A percentile compares a stretch with the other conserved stretches of the same genome.
Evolutionary conservation across 768 basidiomycete genomes (phyloP).

Genomic region (Leccinum disarticulatum): DNA sequence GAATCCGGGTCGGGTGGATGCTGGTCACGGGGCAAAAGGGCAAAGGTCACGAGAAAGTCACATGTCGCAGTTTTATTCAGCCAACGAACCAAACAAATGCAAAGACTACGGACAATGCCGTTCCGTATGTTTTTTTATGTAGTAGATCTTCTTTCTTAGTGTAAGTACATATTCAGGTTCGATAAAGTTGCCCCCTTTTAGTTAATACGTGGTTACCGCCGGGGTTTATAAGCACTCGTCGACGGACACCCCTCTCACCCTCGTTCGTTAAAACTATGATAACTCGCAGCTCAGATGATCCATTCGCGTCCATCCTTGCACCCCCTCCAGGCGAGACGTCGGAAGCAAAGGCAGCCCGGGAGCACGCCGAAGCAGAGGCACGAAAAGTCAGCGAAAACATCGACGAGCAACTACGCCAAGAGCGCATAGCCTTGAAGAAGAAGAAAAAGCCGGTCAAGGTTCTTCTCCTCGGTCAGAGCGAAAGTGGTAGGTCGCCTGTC

Average conservation of each 20-base stretch:
- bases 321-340: slow-evolving; percentile 65
- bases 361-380: slow-evolving; percentile 62
- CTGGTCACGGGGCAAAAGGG: slow-evolving; percentile 44
- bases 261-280: slow-evolving; percentile 13
- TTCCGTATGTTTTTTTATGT: too few species aligned
- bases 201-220: neutral
- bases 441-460: slow-evolving; percentile 72
- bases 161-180: neutral
- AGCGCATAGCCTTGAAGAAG: slow-evolving; percentile 56
- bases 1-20: slow-evolving; percentile 17
- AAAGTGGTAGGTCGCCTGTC: slow-evolving; percentile 48
- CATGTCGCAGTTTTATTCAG: slow-evolving; percentile 39
- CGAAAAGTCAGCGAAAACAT: slow-evolving; percentile 68
- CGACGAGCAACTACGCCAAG: slow-evolving; percentile 68
- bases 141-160: too few species aligned
- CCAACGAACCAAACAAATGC: slow-evolving; percentile 29
- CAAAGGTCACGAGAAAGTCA: slow-evolving; percentile 43
- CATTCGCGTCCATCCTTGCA: slow-evolving; percentile 56
- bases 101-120: slow-evolving; percentile 15
- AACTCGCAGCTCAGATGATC: slow-evolving; percentile 53
- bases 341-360: slow-evolving; percentile 52
- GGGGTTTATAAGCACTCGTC: slow-evolving; percentile 1
- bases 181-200: neutral
- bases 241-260: neutral
- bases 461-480: slow-evolving; percentile 72